Conservation (phyloP, 2,329 filamentous ascomycete species). For the Colletotrichum eleusines region DNA sequence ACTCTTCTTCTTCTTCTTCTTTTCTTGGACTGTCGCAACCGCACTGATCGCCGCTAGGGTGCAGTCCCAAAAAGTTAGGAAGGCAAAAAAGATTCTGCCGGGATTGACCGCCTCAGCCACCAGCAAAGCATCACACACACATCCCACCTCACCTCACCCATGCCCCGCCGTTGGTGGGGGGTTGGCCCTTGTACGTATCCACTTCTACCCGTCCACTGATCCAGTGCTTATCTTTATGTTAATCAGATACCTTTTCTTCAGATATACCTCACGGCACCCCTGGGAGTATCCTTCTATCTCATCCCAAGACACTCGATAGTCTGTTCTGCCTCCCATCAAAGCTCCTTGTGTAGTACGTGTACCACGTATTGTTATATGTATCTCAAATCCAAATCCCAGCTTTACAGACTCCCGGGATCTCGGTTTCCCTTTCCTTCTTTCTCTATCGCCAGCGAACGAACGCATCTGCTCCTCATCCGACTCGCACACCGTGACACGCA, state of each 20-base stretch:
- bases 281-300: slow-evolving; percentile 8
- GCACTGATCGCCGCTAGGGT: slow-evolving; percentile 24
- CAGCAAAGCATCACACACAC: not conserved
- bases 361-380: not conserved
- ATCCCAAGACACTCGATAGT: not conserved
- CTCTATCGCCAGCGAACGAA: too few relatives aligned
- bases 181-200: slow-evolving; percentile 6
- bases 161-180: slow-evolving; percentile 23
- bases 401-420: not conserved
- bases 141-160: slow-evolving; percentile 36
- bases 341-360: not conserved
- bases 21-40: not conserved
- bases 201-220: slow-evolving; percentile 37
- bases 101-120: slow-evolving; percentile 25
- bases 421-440: not conserved
- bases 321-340: slow-evolving; percentile 4
- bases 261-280: rapidly evolving
- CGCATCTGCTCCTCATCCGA: not conserved
- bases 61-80: slow-evolving; percentile 37
- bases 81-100: slow-evolving; percentile 37
- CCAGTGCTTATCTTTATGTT: slow-evolving; percentile 3
- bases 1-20: not conserved
- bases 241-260: not conserved
- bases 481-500: too few relatives aligned
- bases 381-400: not conserved